These are phyloP conservation scores for Cyclocybe cylindracea DNA, from an alignment of 768 basidiomycete genomes.

Conservation along the genomic window DNA sequence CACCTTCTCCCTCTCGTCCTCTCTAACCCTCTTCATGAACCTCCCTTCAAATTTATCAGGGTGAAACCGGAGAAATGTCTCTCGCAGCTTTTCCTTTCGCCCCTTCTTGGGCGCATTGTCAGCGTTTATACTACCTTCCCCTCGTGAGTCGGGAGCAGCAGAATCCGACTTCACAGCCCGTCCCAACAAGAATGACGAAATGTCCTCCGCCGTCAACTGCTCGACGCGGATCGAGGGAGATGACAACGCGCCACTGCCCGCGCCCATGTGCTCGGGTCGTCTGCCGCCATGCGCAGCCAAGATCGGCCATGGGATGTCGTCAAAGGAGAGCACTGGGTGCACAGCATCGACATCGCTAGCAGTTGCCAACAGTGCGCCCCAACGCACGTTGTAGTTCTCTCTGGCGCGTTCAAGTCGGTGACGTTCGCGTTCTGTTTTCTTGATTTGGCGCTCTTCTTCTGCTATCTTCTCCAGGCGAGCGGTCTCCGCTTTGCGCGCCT, in stretches of 20 bases:
- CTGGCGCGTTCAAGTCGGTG: slow-evolving; percentile 45
- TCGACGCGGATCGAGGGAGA: slow-evolving; percentile 33
- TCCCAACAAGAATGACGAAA: slow-evolving; percentile 59
- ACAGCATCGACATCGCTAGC: slow-evolving; percentile 18
- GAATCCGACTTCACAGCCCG: not conserved
- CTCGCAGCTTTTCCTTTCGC: slow-evolving; percentile 62
- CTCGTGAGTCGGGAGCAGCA: not conserved
- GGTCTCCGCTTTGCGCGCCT: slow-evolving; percentile 55
- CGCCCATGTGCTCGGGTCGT: slow-evolving; percentile 7
- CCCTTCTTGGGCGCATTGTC: slow-evolving; percentile 35
- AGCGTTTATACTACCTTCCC: slow-evolving; percentile 1
- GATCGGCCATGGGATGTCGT: slow-evolving; percentile 78
- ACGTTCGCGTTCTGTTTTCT: slow-evolving; percentile 48
- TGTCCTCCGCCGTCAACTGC: slow-evolving; percentile 54
- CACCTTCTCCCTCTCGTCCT: slow-evolving; percentile 49
- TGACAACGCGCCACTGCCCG: slow-evolving; percentile 3
- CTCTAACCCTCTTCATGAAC: slow-evolving; percentile 52
- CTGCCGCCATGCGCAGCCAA: slow-evolving; percentile 32
- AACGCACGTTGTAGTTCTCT: slow-evolving; percentile 55
- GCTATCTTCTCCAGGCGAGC: slow-evolving; percentile 48
- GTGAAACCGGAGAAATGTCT: slow-evolving; percentile 73
- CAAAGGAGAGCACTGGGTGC: slow-evolving; percentile 40
- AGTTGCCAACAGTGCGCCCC: slow-evolving; percentile 50
- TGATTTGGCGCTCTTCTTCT: slow-evolving; percentile 52
- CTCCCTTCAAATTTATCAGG: slow-evolving; percentile 84